These are phyloP conservation scores for Inosperma sp. DNA, from an alignment of 768 basidiomycete genomes.

Conservation along the genomic window DNA sequence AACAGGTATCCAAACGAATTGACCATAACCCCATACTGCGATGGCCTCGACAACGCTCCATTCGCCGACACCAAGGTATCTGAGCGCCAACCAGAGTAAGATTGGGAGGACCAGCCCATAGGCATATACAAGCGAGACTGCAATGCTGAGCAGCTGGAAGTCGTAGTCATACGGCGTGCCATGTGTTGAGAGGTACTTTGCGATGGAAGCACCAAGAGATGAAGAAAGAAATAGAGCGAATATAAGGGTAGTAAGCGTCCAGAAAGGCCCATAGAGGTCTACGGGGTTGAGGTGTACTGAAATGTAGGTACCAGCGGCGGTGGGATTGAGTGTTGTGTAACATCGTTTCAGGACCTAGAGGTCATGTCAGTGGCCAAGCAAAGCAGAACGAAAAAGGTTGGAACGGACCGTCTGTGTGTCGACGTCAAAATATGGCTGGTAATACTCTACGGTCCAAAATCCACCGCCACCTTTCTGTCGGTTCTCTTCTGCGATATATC, in stretches of 20 bases:
- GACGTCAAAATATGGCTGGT: constrained; percentile 85
- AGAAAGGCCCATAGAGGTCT: constrained; percentile 91
- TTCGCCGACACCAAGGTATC: constrained; percentile 84
- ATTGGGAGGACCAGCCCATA: constrained; percentile 84
- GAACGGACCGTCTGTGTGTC: constrained; percentile 64
- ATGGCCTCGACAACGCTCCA: constrained; percentile 86
- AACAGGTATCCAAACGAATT: constrained; percentile 87
- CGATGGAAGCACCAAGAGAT: constrained; percentile 82
- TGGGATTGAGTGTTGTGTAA: constrained; percentile 74
- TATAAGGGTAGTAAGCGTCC: constrained; percentile 94
- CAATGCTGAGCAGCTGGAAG: constrained; percentile 79
- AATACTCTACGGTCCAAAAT: constrained; percentile 83
- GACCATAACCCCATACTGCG: constrained; percentile 74
- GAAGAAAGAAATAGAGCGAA: constrained; percentile 92
- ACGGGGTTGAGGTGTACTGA: constrained; percentile 61
- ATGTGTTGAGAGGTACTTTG: constrained; percentile 72
- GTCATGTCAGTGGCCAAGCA: constrained; percentile 1
- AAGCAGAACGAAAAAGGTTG: background rate
- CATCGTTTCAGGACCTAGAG: constrained; percentile 66
- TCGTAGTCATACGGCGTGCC: constrained; percentile 66
- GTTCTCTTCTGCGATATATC: constrained; percentile 57
- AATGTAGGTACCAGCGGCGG: constrained; percentile 52
- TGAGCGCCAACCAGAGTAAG: constrained; percentile 75
- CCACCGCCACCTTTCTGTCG: constrained; percentile 44
- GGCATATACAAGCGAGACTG: constrained; percentile 77